Percentiles rank a stretch among this genome's conserved stretches.
phyloP scores from a whole-genome alignment of 2,329 filamentous ascomycete genomes.

The Corynespora cassiicola region DNA sequence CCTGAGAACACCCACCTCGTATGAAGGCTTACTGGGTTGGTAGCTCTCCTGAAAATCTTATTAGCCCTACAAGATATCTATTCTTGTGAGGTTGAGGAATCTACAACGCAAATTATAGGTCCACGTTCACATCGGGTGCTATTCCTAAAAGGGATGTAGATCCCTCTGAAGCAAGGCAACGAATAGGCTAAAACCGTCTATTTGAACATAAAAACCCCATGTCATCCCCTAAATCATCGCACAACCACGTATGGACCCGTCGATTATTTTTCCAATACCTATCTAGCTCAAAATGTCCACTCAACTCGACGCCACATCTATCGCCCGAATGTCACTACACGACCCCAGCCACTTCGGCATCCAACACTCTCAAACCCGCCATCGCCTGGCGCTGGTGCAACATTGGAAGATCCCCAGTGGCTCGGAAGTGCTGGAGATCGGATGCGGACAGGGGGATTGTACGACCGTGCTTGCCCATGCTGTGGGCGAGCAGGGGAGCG shows the following conservation, averaged over 20 bases:
- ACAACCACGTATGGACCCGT: not conserved
- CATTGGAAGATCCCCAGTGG: conserved; percentile 34
- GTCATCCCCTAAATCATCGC: conserved; percentile 2
- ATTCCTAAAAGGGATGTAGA: conserved; percentile 2
- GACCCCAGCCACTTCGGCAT: conserved; percentile 21
- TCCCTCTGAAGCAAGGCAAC: not conserved
- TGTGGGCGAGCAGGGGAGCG: conserved; percentile 51
- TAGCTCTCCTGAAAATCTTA: too few relatives aligned
- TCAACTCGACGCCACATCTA: conserved; percentile 15
- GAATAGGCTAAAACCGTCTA: conserved; percentile 1
- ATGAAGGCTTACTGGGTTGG: too few relatives aligned
- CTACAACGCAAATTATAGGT: conserved; percentile 2
- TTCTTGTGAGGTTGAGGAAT: not conserved
- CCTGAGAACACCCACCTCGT: not conserved
- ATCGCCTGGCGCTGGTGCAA: conserved; percentile 27
- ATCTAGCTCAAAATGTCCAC: conserved; percentile 16
- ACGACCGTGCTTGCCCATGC: conserved; percentile 61
- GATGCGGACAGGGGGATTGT: conserved; percentile 66
- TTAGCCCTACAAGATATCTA: conserved; percentile 2
- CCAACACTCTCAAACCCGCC: conserved; percentile 26
- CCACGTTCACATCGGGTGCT: conserved; percentile 1
- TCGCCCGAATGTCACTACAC: conserved; percentile 26
- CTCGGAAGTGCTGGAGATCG: conserved; percentile 61
- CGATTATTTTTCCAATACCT: conserved; percentile 4
- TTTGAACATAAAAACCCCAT: conserved; percentile 2